Evolutionary conservation across 2,329 filamentous ascomycete species (phyloP), one percentile per base, ranked within the genome.

Genomic region (Alternaria dauci): DNA sequence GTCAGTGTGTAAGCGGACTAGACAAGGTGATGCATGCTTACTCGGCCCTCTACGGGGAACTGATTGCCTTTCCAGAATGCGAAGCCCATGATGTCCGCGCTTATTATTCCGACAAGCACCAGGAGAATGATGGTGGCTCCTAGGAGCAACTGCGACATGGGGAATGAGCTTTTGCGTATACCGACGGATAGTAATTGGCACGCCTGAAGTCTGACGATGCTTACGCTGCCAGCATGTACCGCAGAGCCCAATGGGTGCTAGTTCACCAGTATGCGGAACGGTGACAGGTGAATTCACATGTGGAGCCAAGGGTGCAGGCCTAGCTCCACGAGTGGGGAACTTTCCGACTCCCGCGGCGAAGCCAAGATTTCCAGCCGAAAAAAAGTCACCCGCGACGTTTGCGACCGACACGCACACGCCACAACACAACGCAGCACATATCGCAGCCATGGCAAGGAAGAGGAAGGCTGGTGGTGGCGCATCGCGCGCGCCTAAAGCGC

Each of bases 41-140:
- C 94, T 84, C 91, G 91, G 77, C 93, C 93, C 71, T 93, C 88
- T 11, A 97, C 91, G 52, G 89, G 87, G 82, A 98, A 93, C 63
- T 93, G 86, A 76, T 96, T 93, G 69, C 86, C 89, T 41, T 63
- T 71, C 57, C 85, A 80, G 28, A 78, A 77, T 59, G 92, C 90
- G 60, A 89, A 75, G n/a, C 89, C 88, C 91, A 94, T 93, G 50
- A 82, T 79, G 67, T 80, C 77, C 23, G 79, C 60, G 41, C 78
- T 78, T 6, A 82, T 52, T 12, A 80, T 60, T 44, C 71, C 70
- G 2, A 82, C 59, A 32, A 82, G 63, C 3, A 78, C 43, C 20
- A 77, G 62, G 9, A 82, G 71, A 32, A 71, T 52, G 41, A 73
- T 61, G 7, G 76, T 74, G 6, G 76, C 78, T 71, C 70, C 79